Conservation (phyloP, 176 grass and related monocot species). For the Triticum dicoccoides region DNA sequence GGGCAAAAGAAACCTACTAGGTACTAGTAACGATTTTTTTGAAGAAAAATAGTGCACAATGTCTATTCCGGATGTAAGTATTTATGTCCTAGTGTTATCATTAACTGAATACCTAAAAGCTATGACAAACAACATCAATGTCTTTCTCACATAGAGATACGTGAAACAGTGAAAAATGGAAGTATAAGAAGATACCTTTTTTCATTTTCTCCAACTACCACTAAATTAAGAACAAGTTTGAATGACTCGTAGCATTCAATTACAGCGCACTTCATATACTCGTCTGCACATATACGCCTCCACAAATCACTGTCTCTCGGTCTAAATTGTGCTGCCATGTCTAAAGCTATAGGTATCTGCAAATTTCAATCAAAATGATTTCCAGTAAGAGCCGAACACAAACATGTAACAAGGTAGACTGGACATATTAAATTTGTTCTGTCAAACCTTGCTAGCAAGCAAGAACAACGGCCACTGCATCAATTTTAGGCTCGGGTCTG, state of each 20-base stretch:
- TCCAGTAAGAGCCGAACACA: neutral
- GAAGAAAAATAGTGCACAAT: neutral
- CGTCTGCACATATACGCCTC: constrained; percentile 92
- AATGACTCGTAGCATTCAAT: constrained; percentile 96
- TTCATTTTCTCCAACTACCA: constrained; percentile 93
- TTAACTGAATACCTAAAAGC: neutral
- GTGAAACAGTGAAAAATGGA: constrained; percentile 7
- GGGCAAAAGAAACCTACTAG: neutral
- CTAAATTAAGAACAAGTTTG: constrained; percentile 88
- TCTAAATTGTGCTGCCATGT: constrained; percentile 93
- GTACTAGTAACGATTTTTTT: neutral
- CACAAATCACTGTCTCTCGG: constrained; percentile 92
- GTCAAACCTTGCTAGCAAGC: constrained; percentile 90
- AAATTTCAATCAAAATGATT: constrained; percentile 25
- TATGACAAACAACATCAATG: constrained; percentile 7
- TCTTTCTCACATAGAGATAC: constrained; percentile 8
- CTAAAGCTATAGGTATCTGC: constrained; percentile 95
- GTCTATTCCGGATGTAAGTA: neutral
- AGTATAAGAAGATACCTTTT: constrained; percentile 59
- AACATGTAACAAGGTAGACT: constrained; percentile 7
- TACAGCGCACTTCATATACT: constrained; percentile 98
- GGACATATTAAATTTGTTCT: constrained; percentile 16
- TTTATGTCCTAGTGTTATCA: constrained; percentile 11
- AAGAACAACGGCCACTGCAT: constrained; percentile 99
- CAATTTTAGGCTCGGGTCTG: constrained; percentile 86